A percentile compares a stretch with the other conserved stretches of the same genome.
These are phyloP conservation scores for Rhodotorula sp. DNA, from an alignment of 1,284 basidiomycete species.

Conservation along the genomic window DNA sequence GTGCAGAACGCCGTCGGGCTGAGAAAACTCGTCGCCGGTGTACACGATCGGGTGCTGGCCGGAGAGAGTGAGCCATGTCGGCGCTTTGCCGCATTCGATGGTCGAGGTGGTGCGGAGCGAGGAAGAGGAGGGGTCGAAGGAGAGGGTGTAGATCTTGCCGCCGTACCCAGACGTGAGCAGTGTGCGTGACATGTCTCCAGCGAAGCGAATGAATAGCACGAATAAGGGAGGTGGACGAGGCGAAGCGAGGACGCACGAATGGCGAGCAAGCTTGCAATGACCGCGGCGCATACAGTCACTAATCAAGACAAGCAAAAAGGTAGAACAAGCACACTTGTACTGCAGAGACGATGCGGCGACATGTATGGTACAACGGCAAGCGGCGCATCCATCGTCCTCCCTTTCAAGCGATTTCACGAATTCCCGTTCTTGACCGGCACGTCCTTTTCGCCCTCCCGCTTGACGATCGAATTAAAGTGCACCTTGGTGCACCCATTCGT, in stretches of 20 bases:
- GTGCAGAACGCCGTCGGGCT: slow-evolving; percentile 11
- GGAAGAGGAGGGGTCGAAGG: slow-evolving; percentile 8
- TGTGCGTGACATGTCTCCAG: neutral
- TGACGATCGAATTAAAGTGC: slow-evolving; percentile 18
- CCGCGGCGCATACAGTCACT: too few relatives aligned
- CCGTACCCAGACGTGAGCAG: slow-evolving; percentile 28
- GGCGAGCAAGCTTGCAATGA: too few relatives aligned
- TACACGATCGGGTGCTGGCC: slow-evolving; percentile 21
- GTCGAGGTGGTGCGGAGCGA: slow-evolving; percentile 5
- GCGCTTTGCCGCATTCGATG: slow-evolving; percentile 16
- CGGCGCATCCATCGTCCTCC: too few relatives aligned
- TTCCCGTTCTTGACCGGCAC: slow-evolving; percentile 9
- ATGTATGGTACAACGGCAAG: too few relatives aligned
- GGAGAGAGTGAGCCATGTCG: slow-evolving; percentile 29
- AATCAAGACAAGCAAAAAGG: too few relatives aligned
- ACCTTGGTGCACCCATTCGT: slow-evolving; percentile 8
- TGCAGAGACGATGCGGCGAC: too few relatives aligned
- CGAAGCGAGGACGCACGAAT: too few relatives aligned
- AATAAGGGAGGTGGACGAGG: neutral
- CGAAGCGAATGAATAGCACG: neutral
- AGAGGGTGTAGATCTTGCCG: slow-evolving; percentile 27
- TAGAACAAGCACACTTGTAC: too few relatives aligned
- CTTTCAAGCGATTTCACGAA: neutral
- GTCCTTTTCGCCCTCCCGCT: slow-evolving; percentile 14
- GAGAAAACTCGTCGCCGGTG: slow-evolving; percentile 32